Evolutionary conservation across 1,139 yeast genomes (phyloP).

Genomic region (Zygoascus sp.): DNA sequence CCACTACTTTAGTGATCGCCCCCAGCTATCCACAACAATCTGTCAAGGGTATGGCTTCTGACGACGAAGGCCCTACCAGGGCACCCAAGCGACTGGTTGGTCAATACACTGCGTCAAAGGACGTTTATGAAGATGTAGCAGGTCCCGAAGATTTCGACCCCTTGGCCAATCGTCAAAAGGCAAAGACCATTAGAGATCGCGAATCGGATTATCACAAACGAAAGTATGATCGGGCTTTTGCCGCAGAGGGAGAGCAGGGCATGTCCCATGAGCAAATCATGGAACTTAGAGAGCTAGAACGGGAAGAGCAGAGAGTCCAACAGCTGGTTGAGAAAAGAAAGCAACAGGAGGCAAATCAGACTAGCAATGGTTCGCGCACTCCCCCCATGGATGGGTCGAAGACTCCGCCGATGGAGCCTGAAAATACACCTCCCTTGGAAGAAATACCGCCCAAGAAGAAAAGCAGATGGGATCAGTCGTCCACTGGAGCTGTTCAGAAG

Average conservation of each 20-base stretch:
- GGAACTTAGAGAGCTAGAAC: conserved; percentile 32
- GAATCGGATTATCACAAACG: conserved; percentile 44
- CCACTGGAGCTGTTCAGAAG: conserved; percentile 9
- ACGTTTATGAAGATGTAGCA: conserved; percentile 29
- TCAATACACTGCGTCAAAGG: conserved; percentile 34
- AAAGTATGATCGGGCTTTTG: conserved; percentile 34
- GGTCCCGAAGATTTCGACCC: conserved; percentile 39
- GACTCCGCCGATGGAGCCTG: conserved; percentile 30
- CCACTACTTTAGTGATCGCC: no score
- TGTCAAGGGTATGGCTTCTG: not conserved
- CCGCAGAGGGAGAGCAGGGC: conserved; percentile 30
- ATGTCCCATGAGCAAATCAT: conserved; percentile 28
- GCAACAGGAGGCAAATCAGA: conserved; percentile 13
- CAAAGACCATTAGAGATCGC: conserved; percentile 34
- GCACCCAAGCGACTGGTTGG: conserved; percentile 24
- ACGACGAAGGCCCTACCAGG: not conserved
- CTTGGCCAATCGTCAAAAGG: conserved; percentile 32
- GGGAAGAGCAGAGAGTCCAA: conserved; percentile 32
- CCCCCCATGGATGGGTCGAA: conserved; percentile 18
- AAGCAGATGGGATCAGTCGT: conserved; percentile 36
- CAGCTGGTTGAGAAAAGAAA: conserved; percentile 27
- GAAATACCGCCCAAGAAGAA: conserved; percentile 16
- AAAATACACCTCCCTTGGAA: conserved; percentile 10
- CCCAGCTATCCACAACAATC: not conserved
- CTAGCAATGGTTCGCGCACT: conserved; percentile 14